Percentiles rank a stretch among this genome's conserved stretches.
Conservation (phyloP, 176 grass and related monocot species). For the Carex pumila region DNA sequence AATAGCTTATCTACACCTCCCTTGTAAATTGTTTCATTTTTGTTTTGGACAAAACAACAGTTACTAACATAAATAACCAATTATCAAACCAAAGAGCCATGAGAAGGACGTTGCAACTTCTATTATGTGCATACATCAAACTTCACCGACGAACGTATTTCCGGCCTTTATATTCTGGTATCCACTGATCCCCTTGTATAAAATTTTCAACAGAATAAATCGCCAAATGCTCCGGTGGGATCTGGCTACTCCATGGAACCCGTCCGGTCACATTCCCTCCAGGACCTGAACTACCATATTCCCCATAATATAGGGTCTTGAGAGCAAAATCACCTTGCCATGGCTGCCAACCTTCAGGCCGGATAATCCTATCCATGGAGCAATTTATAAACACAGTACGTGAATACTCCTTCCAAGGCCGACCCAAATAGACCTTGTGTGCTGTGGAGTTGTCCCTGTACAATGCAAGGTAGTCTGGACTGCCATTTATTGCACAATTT, state of each 20-base stretch:
- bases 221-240: constrained; percentile 26
- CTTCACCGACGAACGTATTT: background rate
- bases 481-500: constrained; percentile 59
- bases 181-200: constrained; percentile 61
- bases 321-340: constrained; percentile 63
- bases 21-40: background rate
- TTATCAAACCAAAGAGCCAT: background rate
- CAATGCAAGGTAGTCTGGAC: constrained; percentile 19
- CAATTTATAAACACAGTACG: constrained; percentile 68
- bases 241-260: constrained; percentile 43
- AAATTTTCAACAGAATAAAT: constrained; percentile 54
- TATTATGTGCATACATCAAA: background rate
- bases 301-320: constrained; percentile 67
- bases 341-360: constrained; percentile 50
- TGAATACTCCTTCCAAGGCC: constrained; percentile 78
- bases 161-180: constrained; percentile 25
- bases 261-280: constrained; percentile 37
- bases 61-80: background rate
- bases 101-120: background rate
- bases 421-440: constrained; percentile 43
- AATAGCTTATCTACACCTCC: background rate
- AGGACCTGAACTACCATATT: constrained; percentile 51
- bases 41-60: background rate
- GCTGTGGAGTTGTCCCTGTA: background rate
- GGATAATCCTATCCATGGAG: constrained; percentile 48